Base-by-base conservation (phyloP, 1,284 basidiomycete genomes). In the Flammula alnicola region DNA sequence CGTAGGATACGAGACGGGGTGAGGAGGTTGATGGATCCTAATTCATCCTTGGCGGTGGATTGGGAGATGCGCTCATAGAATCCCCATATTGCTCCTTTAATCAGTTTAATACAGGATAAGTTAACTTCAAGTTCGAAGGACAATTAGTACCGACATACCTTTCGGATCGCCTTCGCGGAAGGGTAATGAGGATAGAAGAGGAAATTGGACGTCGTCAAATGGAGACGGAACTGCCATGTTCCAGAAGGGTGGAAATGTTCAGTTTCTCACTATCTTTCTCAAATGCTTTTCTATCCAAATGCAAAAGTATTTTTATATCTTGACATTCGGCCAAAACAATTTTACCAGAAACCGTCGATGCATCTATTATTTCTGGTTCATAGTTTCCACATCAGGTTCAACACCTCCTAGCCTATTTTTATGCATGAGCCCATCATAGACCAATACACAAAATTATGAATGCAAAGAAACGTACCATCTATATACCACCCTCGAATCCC, bases 401-500 rank as follows among this genome's bases (percentile, higher is more conserved):
- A 58, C 31, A 23, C 59, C 61, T 35, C 61, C 61, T 12, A 63
- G 35, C 61, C 61, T n/a, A n/a, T n/a, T 63, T 30, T 9, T 9
- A 12, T 33, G 20, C 12, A 32, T 7, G 5, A 11, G 12, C 29
- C 25, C 16, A 17, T 27, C 44, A 10, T 40, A 26, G 20, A 27
- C 9, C 6, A 10, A 12, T 19, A 29, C 47, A n/a, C 19, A 32
- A 32, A 29, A 22, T 17, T 35, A n/a, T 17, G 30, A 33, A 25
- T 20, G 5, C 10, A 33, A 40, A 29, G 17, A n/a, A 19, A 42
- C 65, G 6, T 32, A 67, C 70, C 72, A 73, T 52, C 68, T 61
- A 48, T 73, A 73, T 1, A 72, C 62, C 19, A 73, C 67, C 25
- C 71, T 60, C 22, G 65, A 67, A 47, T 73, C 70, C 33, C 53